Evolutionary conservation across 495 filamentous ascomycete genomes (phyloP).

Genomic region (Hypoxylon lienhwacheense): DNA sequence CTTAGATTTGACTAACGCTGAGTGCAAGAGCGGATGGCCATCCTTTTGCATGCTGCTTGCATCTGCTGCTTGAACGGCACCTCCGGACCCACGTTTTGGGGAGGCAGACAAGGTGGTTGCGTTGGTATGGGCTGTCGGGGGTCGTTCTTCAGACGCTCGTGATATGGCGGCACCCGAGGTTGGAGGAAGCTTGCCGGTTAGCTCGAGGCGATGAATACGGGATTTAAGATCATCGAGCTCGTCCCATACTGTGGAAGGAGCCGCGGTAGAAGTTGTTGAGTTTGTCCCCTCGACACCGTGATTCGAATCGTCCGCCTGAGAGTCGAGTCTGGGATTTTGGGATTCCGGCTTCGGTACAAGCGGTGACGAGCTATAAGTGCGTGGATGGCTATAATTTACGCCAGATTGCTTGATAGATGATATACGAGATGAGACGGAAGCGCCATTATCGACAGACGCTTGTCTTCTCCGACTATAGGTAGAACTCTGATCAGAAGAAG

Average conservation of each 20-base stretch:
- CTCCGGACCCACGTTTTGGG: constrained; percentile 65
- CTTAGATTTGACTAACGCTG: constrained; percentile 78
- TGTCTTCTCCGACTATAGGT: constrained; percentile 42
- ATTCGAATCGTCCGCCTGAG: constrained; percentile 38
- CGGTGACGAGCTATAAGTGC: constrained; percentile 60
- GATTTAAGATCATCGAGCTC: constrained; percentile 96
- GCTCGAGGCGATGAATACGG: constrained; percentile 86
- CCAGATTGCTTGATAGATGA: constrained; percentile 56
- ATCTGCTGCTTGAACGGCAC: constrained; percentile 44
- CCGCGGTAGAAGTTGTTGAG: constrained; percentile 81
- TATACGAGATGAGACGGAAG: constrained; percentile 37
- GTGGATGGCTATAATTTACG: constrained; percentile 56
- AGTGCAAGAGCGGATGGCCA: constrained; percentile 75
- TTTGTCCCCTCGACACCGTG: constrained; percentile 65
- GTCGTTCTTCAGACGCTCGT: constrained; percentile 73
- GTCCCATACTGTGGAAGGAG: constrained; percentile 95
- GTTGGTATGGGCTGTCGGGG: constrained; percentile 90
- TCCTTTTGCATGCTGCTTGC: constrained; percentile 43
- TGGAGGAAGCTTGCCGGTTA: constrained; percentile 82
- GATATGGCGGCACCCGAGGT: constrained; percentile 79
- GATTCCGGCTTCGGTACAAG: constrained; percentile 52
- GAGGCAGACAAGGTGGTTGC: constrained; percentile 88
- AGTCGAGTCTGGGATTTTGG: constrained; percentile 40
- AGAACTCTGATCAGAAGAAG: constrained; percentile 51
- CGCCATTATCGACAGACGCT: constrained; percentile 44